Base-by-base conservation (phyloP, 2,329 filamentous ascomycete species). In the Chaetomiaceae sp. region DNA sequence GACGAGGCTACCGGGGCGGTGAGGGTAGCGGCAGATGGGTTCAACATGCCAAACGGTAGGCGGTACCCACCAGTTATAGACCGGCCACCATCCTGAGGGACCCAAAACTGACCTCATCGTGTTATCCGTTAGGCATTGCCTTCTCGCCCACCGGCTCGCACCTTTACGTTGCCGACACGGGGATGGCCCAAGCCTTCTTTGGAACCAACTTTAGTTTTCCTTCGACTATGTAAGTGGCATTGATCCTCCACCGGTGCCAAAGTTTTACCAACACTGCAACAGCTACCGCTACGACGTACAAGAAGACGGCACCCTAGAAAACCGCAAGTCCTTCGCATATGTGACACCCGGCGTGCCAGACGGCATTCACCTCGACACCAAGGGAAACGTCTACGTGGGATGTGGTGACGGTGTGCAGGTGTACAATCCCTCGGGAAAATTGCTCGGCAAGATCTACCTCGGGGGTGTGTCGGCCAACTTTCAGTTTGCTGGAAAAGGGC, bases 141-240 rank as follows among this genome's bases (percentile, higher is more conserved):
- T 84, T 84, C 61, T 78, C 76, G 0, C 80, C 79, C 0, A 73
- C 77, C 54, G 77, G 79, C 18, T 64, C 65, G 7, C 68, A 74
- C 20, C 68, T 76, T 2, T 85, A 85, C 53, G 67, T 84, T 3
- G 76, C 79, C 8, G 81, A 85, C 59, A 81, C 77, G 0, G 82
- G 81, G 2, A 69, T 72, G 34, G 67, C 67, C 7, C 70, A 68
- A n/a, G 73, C 64, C 0, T 69, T 73, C n/a, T 70, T 67, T 46
- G 76, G 76, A 11, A 59, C 62, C 27, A 73, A 76, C 30, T 60
- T 66, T 1, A 69, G 71, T 0, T 61, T 67, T 6, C 73, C 76
- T 0, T 65, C 77, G 2, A 73, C 73, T 14, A 73, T 82, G 76
- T 79, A 63, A 62, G 75, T 58, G 2, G 25, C 25, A n/a, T n/a